Conservation (phyloP, 116 monocot genomes). For the Phalaenopsis hybrid region DNA sequence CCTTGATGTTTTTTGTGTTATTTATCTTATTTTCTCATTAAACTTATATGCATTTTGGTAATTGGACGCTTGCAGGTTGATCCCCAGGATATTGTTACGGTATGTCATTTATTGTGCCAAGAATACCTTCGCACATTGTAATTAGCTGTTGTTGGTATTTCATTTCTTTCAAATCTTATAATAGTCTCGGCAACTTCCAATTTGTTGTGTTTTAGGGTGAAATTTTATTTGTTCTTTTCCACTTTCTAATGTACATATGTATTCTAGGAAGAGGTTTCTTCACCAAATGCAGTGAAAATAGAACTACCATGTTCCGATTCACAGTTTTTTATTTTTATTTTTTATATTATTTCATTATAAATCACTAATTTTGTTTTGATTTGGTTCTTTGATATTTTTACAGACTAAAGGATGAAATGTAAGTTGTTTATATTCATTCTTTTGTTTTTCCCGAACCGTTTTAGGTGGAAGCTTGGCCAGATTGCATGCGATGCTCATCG, state of each 20-base stretch:
- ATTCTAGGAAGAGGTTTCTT: conserved; percentile 8
- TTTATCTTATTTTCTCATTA: not conserved
- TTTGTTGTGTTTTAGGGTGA: not conserved
- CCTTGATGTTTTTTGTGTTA: conserved; percentile 2
- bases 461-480: conserved; percentile 3
- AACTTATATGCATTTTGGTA: not conserved
- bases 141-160: not conserved
- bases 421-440: not conserved
- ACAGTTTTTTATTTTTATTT: not conserved
- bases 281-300: conserved; percentile 4
- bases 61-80: conserved; percentile 66
- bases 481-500: not conserved
- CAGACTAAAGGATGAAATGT: not conserved
- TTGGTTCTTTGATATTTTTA: not conserved
- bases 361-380: not conserved
- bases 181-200: not conserved
- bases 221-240: not conserved
- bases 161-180: not conserved
- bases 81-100: conserved; percentile 99
- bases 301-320: not conserved
- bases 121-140: not conserved
- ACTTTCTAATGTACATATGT: not conserved
- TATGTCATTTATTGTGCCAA: conserved; percentile 26
- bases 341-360: not conserved
- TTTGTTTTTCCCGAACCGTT: not conserved